These are phyloP conservation scores for Ophiostoma ips DNA, from an alignment of 2,329 filamentous ascomycete species.

Conservation along the genomic window DNA sequence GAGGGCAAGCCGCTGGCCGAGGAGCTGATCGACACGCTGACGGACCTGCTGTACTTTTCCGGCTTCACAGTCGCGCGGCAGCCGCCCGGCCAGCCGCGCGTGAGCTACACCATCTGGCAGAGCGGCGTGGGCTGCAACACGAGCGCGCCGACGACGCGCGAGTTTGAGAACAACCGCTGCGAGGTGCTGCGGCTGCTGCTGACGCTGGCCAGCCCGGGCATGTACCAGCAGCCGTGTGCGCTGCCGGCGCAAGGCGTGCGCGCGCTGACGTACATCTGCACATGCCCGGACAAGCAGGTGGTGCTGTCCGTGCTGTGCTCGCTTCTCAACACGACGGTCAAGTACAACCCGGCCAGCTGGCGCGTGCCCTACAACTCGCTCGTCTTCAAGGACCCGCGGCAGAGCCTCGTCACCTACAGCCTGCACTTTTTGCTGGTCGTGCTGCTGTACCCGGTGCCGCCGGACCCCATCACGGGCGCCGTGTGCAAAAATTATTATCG, in stretches of 20 bases:
- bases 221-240: slow-evolving; percentile 74
- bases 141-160: slow-evolving; percentile 73
- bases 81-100: slow-evolving; percentile 56
- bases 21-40: slow-evolving; percentile 77
- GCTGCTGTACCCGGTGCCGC: slow-evolving; percentile 71
- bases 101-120: slow-evolving; percentile 93
- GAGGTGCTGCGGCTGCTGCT: slow-evolving; percentile 80
- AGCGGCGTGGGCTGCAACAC: slow-evolving; percentile 94
- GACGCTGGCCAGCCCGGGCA: slow-evolving; percentile 75
- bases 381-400: slow-evolving; percentile 80
- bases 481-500: slow-evolving; percentile 83
- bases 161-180: slow-evolving; percentile 83
- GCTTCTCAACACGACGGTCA: slow-evolving; percentile 82
- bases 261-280: slow-evolving; percentile 77
- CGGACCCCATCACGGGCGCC: slow-evolving; percentile 1
- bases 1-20: slow-evolving; percentile 79
- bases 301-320: slow-evolving; percentile 87
- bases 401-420: slow-evolving; percentile 81
- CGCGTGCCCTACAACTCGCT: slow-evolving; percentile 86
- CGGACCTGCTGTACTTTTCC: slow-evolving; percentile 83
- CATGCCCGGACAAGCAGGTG: slow-evolving; percentile 78
- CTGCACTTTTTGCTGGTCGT: slow-evolving; percentile 80
- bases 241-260: slow-evolving; percentile 73
- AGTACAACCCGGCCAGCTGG: slow-evolving; percentile 93
- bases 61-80: slow-evolving; percentile 73